A percentile compares a stretch with the other conserved stretches of the same genome.
Evolutionary conservation across 805 yeast species (phyloP).

Genomic region (Zygotorulaspora chibaensis): DNA sequence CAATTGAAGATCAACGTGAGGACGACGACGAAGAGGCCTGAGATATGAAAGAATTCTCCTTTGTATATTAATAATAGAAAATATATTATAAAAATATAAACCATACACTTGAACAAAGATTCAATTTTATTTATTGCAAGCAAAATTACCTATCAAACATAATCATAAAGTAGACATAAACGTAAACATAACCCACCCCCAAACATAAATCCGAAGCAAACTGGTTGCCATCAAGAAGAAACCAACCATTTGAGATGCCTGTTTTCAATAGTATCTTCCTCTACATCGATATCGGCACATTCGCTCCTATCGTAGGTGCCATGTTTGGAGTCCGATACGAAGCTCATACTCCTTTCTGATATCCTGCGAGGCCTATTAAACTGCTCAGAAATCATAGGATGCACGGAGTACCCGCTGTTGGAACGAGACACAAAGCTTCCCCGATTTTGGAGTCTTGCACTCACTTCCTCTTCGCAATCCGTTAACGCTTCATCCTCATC

Average conservation of each 20-base stretch:
- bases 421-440: conserved; percentile 4
- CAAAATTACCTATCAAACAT: too few species aligned
- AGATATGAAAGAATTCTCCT: conserved; percentile 16
- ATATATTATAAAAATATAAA: neutral
- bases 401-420: conserved; percentile 9
- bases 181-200: neutral
- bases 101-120: neutral
- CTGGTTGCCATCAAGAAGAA: conserved; percentile 1
- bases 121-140: neutral
- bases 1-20: conserved; percentile 60
- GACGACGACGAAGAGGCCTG: conserved; percentile 52
- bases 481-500: conserved; percentile 14
- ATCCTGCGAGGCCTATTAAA: conserved; percentile 25
- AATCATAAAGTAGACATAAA: neutral
- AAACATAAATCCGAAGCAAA: neutral
- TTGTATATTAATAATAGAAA: conserved; percentile 1
- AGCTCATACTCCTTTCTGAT: conserved; percentile 27
- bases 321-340: conserved; percentile 25
- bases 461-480: conserved; percentile 11
- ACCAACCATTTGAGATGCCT: conserved; percentile 17
- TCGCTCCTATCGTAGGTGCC: conserved; percentile 23
- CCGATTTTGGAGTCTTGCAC: neutral
- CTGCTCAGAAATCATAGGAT: conserved; percentile 17
- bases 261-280: conserved; percentile 25
- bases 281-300: conserved; percentile 22